Percentiles rank a stretch among this genome's conserved stretches.
These are phyloP conservation scores for Hansfordia pulvinata DNA, from an alignment of 2,329 filamentous ascomycete genomes.

Conservation along the genomic window DNA sequence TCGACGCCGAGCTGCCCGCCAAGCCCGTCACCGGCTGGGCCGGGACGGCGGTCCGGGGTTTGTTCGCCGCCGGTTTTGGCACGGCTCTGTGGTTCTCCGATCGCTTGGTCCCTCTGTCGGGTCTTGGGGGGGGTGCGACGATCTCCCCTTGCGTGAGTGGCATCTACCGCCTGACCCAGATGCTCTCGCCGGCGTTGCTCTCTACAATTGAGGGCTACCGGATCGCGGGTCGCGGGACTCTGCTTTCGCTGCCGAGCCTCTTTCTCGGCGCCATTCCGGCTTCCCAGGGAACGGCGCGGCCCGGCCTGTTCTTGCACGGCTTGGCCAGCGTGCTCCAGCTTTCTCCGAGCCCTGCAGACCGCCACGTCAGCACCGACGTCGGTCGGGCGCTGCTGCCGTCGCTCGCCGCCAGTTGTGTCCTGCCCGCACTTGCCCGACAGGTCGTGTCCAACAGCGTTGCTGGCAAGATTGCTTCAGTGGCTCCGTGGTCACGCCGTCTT, in stretches of 20 bases:
- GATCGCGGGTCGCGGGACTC: constrained; percentile 5
- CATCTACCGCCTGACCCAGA: background rate
- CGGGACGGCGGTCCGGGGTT: background rate
- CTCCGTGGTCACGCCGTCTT: too few relatives aligned
- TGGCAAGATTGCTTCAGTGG: too few relatives aligned
- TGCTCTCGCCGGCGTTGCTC: constrained; percentile 4
- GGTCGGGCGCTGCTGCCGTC: background rate
- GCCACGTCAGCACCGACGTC: background rate
- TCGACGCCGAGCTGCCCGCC: constrained; percentile 7
- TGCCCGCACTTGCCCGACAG: background rate
- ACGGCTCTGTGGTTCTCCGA: background rate
- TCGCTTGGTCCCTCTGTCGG: background rate
- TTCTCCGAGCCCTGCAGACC: background rate
- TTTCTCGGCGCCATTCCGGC: constrained; percentile 5
- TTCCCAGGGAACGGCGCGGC: too few relatives aligned
- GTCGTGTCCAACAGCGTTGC: background rate
- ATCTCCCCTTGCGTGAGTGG: background rate
- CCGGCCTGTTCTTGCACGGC: too few relatives aligned
- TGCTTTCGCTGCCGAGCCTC: constrained; percentile 5
- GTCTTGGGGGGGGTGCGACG: background rate
- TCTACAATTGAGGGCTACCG: constrained; percentile 12
- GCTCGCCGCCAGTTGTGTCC: background rate
- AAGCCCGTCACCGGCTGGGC: constrained; percentile 1
- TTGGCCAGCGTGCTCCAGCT: constrained; percentile 3
- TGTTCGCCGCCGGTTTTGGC: constrained; percentile 2